Percentiles rank a stretch among this genome's conserved stretches.
These are phyloP conservation scores for Aristolochia californica DNA, from an alignment of 164 flowering plant genomes.

Conservation along the genomic window DNA sequence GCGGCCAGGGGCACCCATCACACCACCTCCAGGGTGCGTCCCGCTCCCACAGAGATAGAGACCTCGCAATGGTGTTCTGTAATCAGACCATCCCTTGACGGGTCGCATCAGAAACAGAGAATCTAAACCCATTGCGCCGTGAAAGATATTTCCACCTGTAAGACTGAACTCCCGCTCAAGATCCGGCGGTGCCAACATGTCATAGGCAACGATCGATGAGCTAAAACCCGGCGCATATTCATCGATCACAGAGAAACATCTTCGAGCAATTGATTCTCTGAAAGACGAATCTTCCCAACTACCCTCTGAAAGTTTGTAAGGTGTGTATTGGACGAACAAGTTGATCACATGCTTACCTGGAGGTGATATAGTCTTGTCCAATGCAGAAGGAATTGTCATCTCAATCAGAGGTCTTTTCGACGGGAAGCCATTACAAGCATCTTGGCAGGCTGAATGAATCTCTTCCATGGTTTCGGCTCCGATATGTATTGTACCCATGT, in stretches of 20 bases:
- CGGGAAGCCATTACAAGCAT: constrained; percentile 76
- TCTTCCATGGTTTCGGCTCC: constrained; percentile 97
- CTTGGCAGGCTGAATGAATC: constrained; percentile 67
- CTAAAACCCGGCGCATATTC: constrained; percentile 95
- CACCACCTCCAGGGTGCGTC: constrained; percentile 95
- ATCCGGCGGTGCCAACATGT: constrained; percentile 95
- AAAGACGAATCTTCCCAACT: constrained; percentile 74
- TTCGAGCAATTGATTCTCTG: constrained; percentile 79
- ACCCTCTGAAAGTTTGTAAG: constrained; percentile 72
- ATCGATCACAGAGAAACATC: constrained; percentile 78
- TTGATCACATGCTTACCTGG: constrained; percentile 90
- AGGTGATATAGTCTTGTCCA: constrained; percentile 93
- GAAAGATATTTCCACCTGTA: constrained; percentile 97
- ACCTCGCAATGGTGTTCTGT: constrained; percentile 68
- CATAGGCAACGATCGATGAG: constrained; percentile 75
- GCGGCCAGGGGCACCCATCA: constrained; percentile 96
- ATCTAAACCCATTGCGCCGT: constrained; percentile 97
- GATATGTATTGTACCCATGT: constrained; percentile 90
- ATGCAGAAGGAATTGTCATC: constrained; percentile 92
- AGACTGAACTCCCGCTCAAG: constrained; percentile 86
- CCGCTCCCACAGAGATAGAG: constrained; percentile 91
- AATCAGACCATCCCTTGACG: constrained; percentile 91
- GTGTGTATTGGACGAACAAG: constrained; percentile 89
- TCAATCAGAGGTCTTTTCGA: constrained; percentile 83
- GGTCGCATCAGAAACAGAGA: constrained; percentile 93